phyloP scores from a whole-genome alignment of 1,139 yeast genomes.

The Candida pseudoviswanathii region DNA sequence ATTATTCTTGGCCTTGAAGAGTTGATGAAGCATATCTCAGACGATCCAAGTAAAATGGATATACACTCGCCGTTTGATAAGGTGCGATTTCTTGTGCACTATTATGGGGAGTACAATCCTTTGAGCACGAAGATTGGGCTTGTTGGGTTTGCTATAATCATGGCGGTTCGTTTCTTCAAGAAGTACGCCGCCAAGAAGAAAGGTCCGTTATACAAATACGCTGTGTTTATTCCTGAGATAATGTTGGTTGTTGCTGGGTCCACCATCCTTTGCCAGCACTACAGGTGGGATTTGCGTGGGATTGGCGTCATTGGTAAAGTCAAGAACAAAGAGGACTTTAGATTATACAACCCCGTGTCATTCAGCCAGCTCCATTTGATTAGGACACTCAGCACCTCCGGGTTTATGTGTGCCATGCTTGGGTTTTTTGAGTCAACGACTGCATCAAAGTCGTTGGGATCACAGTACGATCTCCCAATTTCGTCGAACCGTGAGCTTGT shows the following conservation, averaged over 20 bases:
- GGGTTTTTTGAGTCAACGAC: constrained; percentile 96
- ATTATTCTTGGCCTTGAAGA: constrained; percentile 69
- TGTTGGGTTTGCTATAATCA: constrained; percentile 45
- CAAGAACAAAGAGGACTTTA: constrained; percentile 27
- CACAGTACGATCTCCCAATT: constrained; percentile 63
- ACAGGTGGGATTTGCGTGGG: constrained; percentile 59
- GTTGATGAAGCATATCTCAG: constrained; percentile 31
- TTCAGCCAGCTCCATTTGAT: constrained; percentile 32
- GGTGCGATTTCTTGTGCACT: constrained; percentile 52
- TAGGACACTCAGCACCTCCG: constrained; percentile 52
- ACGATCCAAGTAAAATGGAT: constrained; percentile 48
- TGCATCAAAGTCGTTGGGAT: constrained; percentile 80
- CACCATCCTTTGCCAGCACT: constrained; percentile 56
- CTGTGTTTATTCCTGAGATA: constrained; percentile 78
- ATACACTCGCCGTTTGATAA: constrained; percentile 80
- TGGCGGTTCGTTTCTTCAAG: constrained; percentile 47
- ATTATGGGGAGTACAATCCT: constrained; percentile 43
- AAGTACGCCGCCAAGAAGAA: constrained; percentile 24
- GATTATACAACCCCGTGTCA: constrained; percentile 38
- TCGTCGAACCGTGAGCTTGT: constrained; percentile 77
- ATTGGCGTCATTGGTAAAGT: constrained; percentile 74
- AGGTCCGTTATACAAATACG: constrained; percentile 23
- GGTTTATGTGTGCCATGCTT: constrained; percentile 78
- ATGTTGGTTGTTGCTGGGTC: constrained; percentile 68
- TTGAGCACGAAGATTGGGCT: constrained; percentile 58